A percentile compares a stretch with the other conserved stretches of the same genome.
Conservation (phyloP, 1,139 yeast species). For the Zhuliangozyma blackwelliae region DNA sequence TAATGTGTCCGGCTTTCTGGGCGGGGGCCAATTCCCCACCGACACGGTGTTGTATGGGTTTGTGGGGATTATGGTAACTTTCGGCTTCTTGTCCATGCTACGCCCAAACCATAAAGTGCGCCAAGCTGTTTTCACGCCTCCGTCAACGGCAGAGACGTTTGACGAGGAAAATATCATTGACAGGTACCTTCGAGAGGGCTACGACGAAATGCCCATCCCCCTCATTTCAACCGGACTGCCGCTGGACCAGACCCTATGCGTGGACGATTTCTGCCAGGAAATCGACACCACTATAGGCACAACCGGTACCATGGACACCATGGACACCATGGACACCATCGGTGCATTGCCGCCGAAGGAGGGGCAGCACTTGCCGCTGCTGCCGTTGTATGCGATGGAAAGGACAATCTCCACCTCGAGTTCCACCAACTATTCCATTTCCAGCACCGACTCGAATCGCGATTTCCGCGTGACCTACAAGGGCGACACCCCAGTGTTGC, state of each 20-base stretch:
- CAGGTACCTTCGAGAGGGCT: too few relatives aligned
- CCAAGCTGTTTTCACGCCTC: too few relatives aligned
- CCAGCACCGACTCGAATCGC: slow-evolving; percentile 1
- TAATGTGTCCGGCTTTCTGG: too few relatives aligned
- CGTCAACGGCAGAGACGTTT: too few relatives aligned
- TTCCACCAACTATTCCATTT: slow-evolving; percentile 1
- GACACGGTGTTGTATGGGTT: too few relatives aligned
- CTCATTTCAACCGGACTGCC: too few relatives aligned
- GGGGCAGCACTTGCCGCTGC: not conserved
- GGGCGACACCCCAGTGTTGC: slow-evolving; percentile 1
- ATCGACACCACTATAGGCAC: not conserved
- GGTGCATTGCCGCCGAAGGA: not conserved
- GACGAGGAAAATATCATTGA: too few relatives aligned
- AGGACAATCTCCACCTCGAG: not conserved
- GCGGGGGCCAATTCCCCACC: too few relatives aligned
- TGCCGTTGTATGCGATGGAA: not conserved
- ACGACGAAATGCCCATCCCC: too few relatives aligned
- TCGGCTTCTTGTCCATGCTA: too few relatives aligned
- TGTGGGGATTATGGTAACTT: too few relatives aligned
- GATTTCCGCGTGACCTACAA: slow-evolving; percentile 1
- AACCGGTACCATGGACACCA: not conserved
- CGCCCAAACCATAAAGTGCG: too few relatives aligned
- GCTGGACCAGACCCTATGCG: not conserved
- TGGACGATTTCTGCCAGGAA: not conserved
- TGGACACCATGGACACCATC: not conserved